phyloP scores from a whole-genome alignment of 2,329 filamentous ascomycete species.

The Chrysosporium keratinophilum region DNA sequence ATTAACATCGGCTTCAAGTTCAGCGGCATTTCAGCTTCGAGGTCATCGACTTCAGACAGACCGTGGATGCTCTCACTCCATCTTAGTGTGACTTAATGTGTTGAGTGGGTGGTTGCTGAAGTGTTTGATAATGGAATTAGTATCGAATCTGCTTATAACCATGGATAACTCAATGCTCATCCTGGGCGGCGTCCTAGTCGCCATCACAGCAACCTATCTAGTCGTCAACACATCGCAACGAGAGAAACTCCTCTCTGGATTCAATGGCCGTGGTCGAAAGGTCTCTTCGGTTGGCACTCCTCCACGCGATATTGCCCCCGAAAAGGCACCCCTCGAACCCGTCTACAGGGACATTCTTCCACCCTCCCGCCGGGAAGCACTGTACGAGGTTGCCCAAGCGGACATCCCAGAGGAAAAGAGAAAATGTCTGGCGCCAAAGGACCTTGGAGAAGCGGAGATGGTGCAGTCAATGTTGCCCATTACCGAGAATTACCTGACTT shows the following conservation, averaged over 20 bases:
- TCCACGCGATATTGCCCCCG: constrained; percentile 30
- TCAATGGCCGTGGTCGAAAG: constrained; percentile 33
- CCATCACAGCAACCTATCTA: constrained; percentile 18
- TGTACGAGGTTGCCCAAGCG: constrained; percentile 27
- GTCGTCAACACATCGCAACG: constrained; percentile 26
- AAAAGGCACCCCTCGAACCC: constrained; percentile 9
- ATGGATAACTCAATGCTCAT: constrained; percentile 1
- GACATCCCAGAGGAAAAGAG: constrained; percentile 18
- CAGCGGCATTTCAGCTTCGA: too few relatives aligned
- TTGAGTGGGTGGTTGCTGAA: neutral
- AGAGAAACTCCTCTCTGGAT: constrained; percentile 31
- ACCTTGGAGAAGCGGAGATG: constrained; percentile 27
- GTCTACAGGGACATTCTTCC: constrained; percentile 43
- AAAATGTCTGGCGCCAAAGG: constrained; percentile 16
- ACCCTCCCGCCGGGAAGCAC: constrained; percentile 41
- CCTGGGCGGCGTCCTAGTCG: neutral
- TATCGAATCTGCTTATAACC: neutral
- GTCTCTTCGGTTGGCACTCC: constrained; percentile 44
- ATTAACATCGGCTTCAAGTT: too few relatives aligned
- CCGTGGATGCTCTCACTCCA: neutral
- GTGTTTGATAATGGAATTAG: neutral
- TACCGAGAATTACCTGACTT: constrained; percentile 31
- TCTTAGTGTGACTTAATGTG: neutral
- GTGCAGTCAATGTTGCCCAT: constrained; percentile 32
- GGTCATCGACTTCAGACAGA: too few relatives aligned